Conservation (phyloP, 768 basidiomycete genomes). For the Lanmaoa rubissima region DNA sequence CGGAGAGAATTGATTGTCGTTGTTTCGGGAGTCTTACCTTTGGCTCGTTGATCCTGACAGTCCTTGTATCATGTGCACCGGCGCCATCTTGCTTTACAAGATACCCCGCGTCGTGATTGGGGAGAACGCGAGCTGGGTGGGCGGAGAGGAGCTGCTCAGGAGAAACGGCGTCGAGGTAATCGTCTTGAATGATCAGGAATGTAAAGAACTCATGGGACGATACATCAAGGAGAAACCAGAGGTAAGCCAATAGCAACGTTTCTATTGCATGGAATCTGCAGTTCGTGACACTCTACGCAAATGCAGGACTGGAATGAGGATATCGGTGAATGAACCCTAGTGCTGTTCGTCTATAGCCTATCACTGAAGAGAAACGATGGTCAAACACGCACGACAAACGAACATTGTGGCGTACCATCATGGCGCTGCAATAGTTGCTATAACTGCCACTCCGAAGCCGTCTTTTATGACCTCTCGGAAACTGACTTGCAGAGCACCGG, state of each 20-base stretch:
- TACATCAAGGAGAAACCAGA: conserved; percentile 59
- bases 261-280: conserved; percentile 8
- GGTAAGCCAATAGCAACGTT: conserved; percentile 29
- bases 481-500: conserved; percentile 38
- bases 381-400: background rate
- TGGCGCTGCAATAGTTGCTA: conserved; percentile 24
- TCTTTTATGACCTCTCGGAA: conserved; percentile 38
- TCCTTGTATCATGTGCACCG: conserved; percentile 67
- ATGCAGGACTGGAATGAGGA: conserved; percentile 59
- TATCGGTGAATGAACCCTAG: conserved; percentile 44
- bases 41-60: conserved; percentile 10
- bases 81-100: conserved; percentile 59
- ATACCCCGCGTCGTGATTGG: conserved; percentile 67
- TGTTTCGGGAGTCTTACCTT: background rate
- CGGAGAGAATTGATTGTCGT: background rate
- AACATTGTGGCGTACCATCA: conserved; percentile 13
- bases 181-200: conserved; percentile 46
- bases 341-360: conserved; percentile 5
- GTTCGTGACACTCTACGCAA: conserved; percentile 11
- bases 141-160: conserved; percentile 53
- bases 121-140: conserved; percentile 54
- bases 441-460: conserved; percentile 34
- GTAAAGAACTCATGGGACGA: conserved; percentile 51
- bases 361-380: background rate
- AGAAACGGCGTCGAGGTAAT: conserved; percentile 53